phyloP scores from a whole-genome alignment of 176 grass and related monocot species.

The Aegilops longissima region DNA sequence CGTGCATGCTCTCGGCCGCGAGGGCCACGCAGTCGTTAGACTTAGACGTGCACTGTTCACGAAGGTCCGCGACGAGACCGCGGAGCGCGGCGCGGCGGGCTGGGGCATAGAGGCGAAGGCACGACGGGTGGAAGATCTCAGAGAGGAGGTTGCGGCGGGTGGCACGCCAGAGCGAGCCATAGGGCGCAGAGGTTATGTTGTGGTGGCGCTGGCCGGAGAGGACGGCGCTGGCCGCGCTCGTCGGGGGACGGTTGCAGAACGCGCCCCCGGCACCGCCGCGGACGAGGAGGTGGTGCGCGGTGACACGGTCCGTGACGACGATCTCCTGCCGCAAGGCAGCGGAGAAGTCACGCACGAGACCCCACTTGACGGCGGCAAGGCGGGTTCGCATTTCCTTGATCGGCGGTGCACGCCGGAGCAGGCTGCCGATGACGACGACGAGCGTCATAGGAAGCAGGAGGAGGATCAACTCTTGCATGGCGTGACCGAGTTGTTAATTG shows the following conservation, averaged over 20 bases:
- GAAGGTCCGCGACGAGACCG: background rate
- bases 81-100: background rate
- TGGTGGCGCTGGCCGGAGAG: slow-evolving; percentile 10
- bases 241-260: slow-evolving; percentile 7
- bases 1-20: slow-evolving; percentile 11
- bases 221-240: slow-evolving; percentile 11
- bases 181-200: slow-evolving; percentile 7
- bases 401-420: background rate
- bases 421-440: background rate
- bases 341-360: background rate
- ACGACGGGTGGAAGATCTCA: slow-evolving; percentile 2
- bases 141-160: slow-evolving; percentile 19
- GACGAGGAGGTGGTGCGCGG: slow-evolving; percentile 13
- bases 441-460: background rate
- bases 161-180: slow-evolving; percentile 12
- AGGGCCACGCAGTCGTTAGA: background rate
- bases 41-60: background rate
- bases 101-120: background rate
- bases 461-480: background rate
- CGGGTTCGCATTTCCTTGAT: background rate
- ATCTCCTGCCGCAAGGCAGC: background rate
- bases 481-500: background rate
- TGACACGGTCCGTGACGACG: background rate
- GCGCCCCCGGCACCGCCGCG: background rate
- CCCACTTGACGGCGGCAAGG: background rate